These are phyloP conservation scores for Penicillium sp. DNA, from an alignment of 2,329 filamentous ascomycete genomes.

Conservation along the genomic window DNA sequence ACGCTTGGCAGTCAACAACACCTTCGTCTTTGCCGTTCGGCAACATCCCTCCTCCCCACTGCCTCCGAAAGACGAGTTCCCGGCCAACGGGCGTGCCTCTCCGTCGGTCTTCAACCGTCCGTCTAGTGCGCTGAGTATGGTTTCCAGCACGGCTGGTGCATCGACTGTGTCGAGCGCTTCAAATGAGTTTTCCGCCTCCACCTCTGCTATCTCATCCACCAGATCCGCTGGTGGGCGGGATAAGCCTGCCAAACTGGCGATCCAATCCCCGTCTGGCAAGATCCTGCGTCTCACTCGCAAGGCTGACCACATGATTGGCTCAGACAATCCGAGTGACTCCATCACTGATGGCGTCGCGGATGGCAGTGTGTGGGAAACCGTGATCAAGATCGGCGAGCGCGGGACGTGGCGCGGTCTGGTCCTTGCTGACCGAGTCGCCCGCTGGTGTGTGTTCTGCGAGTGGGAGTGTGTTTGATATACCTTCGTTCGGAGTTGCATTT, in stretches of 20 bases:
- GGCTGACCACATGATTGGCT: conserved; percentile 45
- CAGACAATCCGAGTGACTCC: conserved; percentile 32
- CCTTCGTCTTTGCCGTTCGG: conserved; percentile 92
- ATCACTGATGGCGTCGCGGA: conserved; percentile 42
- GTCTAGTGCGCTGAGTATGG: conserved; percentile 60
- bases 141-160: conserved; percentile 53
- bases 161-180: conserved; percentile 50
- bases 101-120: conserved; percentile 55
- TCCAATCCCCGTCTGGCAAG: conserved; percentile 91
- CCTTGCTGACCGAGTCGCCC: conserved; percentile 61
- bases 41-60: conserved; percentile 74
- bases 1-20: conserved; percentile 87
- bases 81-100: conserved; percentile 46
- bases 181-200: conserved; percentile 43
- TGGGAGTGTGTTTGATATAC: conserved; percentile 57
- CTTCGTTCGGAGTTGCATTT: conserved; percentile 5
- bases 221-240: conserved; percentile 40
- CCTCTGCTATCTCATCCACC: conserved; percentile 55
- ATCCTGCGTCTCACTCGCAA: conserved; percentile 67
- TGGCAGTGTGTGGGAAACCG: conserved; percentile 63
- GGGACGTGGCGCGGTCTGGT: conserved; percentile 63
- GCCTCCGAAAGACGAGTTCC: conserved; percentile 34
- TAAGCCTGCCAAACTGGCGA: conserved; percentile 93
- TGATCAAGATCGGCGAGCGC: conserved; percentile 64
- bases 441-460: conserved; percentile 68